Evolutionary conservation across 73 alveolate genomes (phyloP).

Genomic region (Tetrahymena malaccensis): DNA sequence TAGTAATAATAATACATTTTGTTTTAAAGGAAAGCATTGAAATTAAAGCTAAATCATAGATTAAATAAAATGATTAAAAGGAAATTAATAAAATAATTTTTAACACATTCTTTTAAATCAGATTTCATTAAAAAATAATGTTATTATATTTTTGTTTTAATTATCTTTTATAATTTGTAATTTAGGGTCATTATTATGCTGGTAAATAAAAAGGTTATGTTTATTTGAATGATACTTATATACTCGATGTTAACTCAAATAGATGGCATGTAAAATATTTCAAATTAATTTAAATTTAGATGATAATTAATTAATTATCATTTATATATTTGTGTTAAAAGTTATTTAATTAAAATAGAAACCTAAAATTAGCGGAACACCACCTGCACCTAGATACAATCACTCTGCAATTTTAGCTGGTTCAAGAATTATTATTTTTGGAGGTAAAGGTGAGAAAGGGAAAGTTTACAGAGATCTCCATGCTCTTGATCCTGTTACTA

Average conservation of each 20-base stretch:
- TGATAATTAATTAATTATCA: neutral
- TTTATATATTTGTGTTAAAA: neutral
- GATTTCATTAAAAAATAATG: neutral
- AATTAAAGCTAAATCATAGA: no score
- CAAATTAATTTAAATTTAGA: neutral
- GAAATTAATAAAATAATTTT: neutral
- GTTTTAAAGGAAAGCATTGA: no score
- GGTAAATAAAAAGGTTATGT: conserved; percentile 88
- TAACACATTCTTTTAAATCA: no score
- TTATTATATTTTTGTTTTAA: neutral
- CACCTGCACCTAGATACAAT: conserved; percentile 96
- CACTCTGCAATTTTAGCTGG: conserved; percentile 97
- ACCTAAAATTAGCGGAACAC: conserved; percentile 93
- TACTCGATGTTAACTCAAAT: conserved; percentile 91
- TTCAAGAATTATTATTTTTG: conserved; percentile 90
- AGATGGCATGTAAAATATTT: conserved; percentile 60
- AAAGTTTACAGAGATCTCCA: conserved; percentile 88
- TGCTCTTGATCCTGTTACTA: conserved; percentile 97
- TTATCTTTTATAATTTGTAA: neutral
- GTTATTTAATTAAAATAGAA: conserved; percentile 35
- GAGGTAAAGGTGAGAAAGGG: conserved; percentile 68
- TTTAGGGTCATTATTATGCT: conserved; percentile 78
- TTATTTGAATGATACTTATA: conserved; percentile 92
- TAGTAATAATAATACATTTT: no score
- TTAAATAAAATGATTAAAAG: no score